Evolutionary conservation across 768 basidiomycete species (phyloP), one percentile per base, ranked within the genome.

Genomic region (Amanita polypyramis): DNA sequence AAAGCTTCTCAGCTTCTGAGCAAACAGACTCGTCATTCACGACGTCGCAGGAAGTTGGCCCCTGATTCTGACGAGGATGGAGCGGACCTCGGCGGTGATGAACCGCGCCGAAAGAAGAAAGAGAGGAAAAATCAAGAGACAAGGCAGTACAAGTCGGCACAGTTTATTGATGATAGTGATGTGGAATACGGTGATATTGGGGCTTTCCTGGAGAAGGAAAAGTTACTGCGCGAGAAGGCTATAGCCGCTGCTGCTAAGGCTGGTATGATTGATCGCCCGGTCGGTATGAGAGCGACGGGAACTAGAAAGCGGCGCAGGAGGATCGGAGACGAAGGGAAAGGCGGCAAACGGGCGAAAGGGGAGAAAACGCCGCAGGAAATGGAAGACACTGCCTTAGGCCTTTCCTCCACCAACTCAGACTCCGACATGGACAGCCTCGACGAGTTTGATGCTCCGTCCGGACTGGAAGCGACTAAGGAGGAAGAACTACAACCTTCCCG

Each of bases 151-250:
- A 92, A 91, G 62, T 88, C 85, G 5, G 90, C 89, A 8, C 84
- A 89, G 62, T 88, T 94, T 61, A 92, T 95, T 60, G 81, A 86
- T 59, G 92, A 96, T 65, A 90, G 87, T 52, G 93, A 96, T 56
- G 82, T 72, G 47, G 88, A 90, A 61, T 79, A 79, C 49, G 86
- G 76, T 12, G 82, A 85, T 58, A 83, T 91, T 62, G 82, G 85
- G 43, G 77, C 72, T 4, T 96, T 96, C 73, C 77, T 92, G 49
- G 82, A 73, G 63, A 76, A 73, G 57, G 93, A 95, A 65, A 76
- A 74, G 56, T 67, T 52, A 43, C 62, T 78, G 57, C 73, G 85
- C 40, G 76, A 77, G 58, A 74, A 70, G 60, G 73, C 72, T 3
- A 68, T 67, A 20, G 68, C 66, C 29, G 67, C 67, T 23, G 73